Evolutionary conservation across 192 early-diverging fungal genomes (phyloP), one percentile per base, ranked within the genome.

Genomic region (Rhizophlyctis rosea): DNA sequence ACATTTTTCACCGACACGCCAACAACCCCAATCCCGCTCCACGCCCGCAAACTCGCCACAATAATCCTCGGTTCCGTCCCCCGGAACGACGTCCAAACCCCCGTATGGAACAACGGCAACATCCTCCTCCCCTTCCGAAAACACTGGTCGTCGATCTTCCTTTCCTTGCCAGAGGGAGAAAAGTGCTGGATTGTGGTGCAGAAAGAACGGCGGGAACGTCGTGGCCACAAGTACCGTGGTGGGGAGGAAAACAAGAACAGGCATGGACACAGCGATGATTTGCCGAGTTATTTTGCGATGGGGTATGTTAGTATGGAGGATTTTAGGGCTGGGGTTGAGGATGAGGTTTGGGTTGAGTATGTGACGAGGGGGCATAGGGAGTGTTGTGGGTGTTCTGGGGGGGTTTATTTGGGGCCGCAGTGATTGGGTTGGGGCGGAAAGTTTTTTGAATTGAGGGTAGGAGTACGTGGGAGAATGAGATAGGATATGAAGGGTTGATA

Each of bases 31-130:
- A 47, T 70, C 14, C 31, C 49, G 54, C 27, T 55, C n/a, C 5
- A 62, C 49, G n/a, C n/a, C n/a, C n/a, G n/a, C n/a, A n/a, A n/a
- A n/a, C n/a, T n/a, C n/a, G n/a, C n/a, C n/a, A n/a, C n/a, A n/a
- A n/a, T n/a, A n/a, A n/a, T n/a, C n/a, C n/a, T n/a, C n/a, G n/a
- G n/a, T n/a, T n/a, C n/a, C n/a, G n/a, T n/a, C n/a, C n/a, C n/a
- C n/a, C n/a, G n/a, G n/a, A n/a, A n/a, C n/a, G n/a, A n/a, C n/a
- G n/a, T n/a, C n/a, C n/a, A n/a, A 23, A 50, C n/a, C 14, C 29
- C 35, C 9, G 29, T 73, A 5, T 72, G 70, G 68, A 71, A 71
- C 65, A 73, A 52, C 2, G 68, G 68, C 31, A 71, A 69, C 51
- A 62, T 69, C 27, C 31, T 69, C 13, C 18, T 23, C 28, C 52